phyloP scores from a whole-genome alignment of 805 yeast genomes.

The Blastobotrys muscicola region DNA sequence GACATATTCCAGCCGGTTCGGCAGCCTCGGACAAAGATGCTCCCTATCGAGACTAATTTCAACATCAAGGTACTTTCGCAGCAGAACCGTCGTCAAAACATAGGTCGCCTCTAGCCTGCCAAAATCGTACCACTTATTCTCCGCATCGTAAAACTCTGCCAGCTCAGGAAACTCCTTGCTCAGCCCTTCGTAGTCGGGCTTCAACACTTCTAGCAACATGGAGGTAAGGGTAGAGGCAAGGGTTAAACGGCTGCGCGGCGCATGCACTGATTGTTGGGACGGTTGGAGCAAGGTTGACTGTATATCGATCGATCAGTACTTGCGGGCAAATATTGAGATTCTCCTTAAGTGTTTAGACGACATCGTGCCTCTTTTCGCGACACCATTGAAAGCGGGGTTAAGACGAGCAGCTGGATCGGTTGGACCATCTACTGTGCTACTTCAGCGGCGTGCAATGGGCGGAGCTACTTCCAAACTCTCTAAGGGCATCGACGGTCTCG shows the following conservation, averaged over 20 bases:
- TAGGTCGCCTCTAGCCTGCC: slow-evolving; percentile 5
- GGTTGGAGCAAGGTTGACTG: too few relatives aligned
- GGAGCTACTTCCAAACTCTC: not conserved
- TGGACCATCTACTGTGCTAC: not conserved
- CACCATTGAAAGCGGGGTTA: not conserved
- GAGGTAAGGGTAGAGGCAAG: not conserved
- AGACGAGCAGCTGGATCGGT: not conserved
- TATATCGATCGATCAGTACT: too few relatives aligned
- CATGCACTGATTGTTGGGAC: too few relatives aligned
- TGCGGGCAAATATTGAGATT: too few relatives aligned
- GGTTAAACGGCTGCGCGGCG: too few relatives aligned
- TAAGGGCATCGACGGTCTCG: slow-evolving; percentile 15
- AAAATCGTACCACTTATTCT: slow-evolving; percentile 6
- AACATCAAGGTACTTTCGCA: slow-evolving; percentile 11
- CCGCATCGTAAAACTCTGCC: not conserved
- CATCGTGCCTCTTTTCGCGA: too few relatives aligned
- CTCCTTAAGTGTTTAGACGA: too few relatives aligned
- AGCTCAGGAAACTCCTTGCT: not conserved
- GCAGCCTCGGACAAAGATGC: slow-evolving; percentile 15
- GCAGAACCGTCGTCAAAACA: slow-evolving; percentile 7
- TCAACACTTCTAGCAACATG: not conserved
- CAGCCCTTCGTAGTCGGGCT: not conserved
- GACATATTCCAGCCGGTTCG: slow-evolving; percentile 24
- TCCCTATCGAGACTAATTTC: slow-evolving; percentile 6
- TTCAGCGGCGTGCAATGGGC: slow-evolving; percentile 1